phyloP scores from a whole-genome alignment of 2,329 filamentous ascomycete species.

The Claviceps capensis region DNA sequence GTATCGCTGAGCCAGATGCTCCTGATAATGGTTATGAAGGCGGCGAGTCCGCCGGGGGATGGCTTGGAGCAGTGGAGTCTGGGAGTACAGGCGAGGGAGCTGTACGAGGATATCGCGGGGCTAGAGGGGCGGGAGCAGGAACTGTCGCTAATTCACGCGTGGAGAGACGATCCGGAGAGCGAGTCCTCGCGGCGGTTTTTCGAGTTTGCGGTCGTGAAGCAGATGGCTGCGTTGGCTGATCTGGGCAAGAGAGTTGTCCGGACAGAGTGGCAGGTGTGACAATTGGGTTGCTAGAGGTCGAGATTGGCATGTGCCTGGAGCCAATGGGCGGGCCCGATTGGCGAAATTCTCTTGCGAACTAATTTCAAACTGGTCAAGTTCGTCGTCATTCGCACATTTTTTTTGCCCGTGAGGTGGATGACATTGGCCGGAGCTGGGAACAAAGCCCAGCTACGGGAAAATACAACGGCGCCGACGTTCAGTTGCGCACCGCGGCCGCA shows the following conservation, averaged over 20 bases:
- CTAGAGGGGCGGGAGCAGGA: slow-evolving; percentile 32
- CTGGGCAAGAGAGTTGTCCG: slow-evolving; percentile 31
- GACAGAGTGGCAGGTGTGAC: slow-evolving; percentile 21
- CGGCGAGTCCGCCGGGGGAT: slow-evolving; percentile 28
- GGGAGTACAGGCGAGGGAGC: slow-evolving; percentile 26
- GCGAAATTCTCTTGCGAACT: background rate
- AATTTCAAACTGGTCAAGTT: too few relatives aligned
- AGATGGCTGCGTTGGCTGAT: slow-evolving; percentile 31
- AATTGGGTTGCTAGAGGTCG: too few relatives aligned
- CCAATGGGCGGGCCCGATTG: background rate
- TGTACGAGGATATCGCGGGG: slow-evolving; percentile 35
- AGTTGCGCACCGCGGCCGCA: too few relatives aligned
- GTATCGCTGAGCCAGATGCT: slow-evolving; percentile 40
- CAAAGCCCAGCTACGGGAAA: too few relatives aligned
- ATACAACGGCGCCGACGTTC: too few relatives aligned
- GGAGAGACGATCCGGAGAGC: slow-evolving; percentile 26
- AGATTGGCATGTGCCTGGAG: too few relatives aligned
- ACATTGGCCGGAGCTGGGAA: too few relatives aligned
- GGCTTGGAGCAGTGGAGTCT: slow-evolving; percentile 32
- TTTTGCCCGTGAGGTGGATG: background rate
- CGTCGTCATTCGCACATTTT: background rate
- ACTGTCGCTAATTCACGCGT: slow-evolving; percentile 27
- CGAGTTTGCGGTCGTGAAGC: slow-evolving; percentile 32
- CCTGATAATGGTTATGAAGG: slow-evolving; percentile 31
- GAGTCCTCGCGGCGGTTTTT: slow-evolving; percentile 32